Conservation (phyloP, 768 basidiomycete species). For the Steccherinum ochraceum region DNA sequence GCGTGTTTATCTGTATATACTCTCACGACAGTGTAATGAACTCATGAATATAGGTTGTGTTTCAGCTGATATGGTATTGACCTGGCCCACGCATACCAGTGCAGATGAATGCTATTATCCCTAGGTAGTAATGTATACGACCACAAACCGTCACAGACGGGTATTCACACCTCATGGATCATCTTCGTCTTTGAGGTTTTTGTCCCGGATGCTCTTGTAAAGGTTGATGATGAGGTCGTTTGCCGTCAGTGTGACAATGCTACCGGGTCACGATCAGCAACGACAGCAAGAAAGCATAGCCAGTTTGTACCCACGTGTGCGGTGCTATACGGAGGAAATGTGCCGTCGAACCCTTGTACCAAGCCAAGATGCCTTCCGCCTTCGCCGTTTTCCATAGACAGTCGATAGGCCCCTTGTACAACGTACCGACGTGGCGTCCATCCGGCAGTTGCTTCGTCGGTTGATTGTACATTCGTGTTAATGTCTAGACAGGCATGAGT, state of each 20-base stretch:
- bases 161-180: too few relatives aligned
- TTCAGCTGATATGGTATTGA: background rate
- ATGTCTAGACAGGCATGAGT: too few relatives aligned
- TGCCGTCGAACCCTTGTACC: constrained; percentile 97
- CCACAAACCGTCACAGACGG: too few relatives aligned
- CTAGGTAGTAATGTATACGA: background rate
- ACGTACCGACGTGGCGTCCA: constrained; percentile 63
- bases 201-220: constrained; percentile 41
- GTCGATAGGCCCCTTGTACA: constrained; percentile 91
- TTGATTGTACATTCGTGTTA: constrained; percentile 97
- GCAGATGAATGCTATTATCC: too few relatives aligned
- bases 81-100: too few relatives aligned
- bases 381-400: constrained; percentile 95
- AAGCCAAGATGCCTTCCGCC: constrained; percentile 84
- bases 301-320: constrained; percentile 58
- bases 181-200: constrained; percentile 7
- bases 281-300: background rate
- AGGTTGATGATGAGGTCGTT: constrained; percentile 73
- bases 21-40: background rate
- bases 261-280: constrained; percentile 21
- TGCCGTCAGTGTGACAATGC: constrained; percentile 85
- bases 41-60: background rate
- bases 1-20: background rate
- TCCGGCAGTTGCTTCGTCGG: constrained; percentile 66
- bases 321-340: constrained; percentile 92